phyloP scores from a whole-genome alignment of 306 rosid genomes.

The Bauhinia variegata region DNA sequence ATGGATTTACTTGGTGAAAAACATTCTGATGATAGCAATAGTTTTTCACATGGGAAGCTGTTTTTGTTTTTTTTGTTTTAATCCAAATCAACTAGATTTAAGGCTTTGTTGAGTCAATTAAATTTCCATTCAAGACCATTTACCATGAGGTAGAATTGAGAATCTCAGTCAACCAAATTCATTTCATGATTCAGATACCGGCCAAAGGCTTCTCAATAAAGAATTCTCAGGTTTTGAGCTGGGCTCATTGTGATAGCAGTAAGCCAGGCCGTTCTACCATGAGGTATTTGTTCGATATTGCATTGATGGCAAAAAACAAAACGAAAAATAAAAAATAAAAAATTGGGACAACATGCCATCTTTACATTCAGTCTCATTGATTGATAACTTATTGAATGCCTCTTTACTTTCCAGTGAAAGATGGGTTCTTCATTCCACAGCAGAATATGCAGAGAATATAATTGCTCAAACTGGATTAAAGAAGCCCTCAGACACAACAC shows the following conservation, averaged over 20 bases:
- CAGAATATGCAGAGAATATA: conserved; percentile 72
- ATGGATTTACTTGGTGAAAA: neutral
- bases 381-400: conserved; percentile 23
- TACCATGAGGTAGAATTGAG: conserved; percentile 26
- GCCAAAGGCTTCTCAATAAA: conserved; percentile 64
- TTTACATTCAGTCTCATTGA: conserved; percentile 29
- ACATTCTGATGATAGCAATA: conserved; percentile 4
- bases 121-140: neutral
- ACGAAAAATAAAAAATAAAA: no score
- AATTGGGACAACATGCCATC: conserved; percentile 9
- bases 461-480: conserved; percentile 78
- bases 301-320: conserved; percentile 8
- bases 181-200: conserved; percentile 64
- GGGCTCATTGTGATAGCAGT: conserved; percentile 88
- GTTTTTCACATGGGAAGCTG: neutral
- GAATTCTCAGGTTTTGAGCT: conserved; percentile 69
- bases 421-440: conserved; percentile 90
- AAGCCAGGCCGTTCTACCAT: conserved; percentile 74
- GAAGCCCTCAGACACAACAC: conserved; percentile 65
- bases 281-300: conserved; percentile 50
- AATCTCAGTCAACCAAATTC: conserved; percentile 28
- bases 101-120: conserved; percentile 18
- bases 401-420: conserved; percentile 59
- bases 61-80: no score
- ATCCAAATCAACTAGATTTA: conserved; percentile 5